Evolutionary conservation across 495 filamentous ascomycete genomes (phyloP).

Genomic region (Podospora pseudopauciseta): DNA sequence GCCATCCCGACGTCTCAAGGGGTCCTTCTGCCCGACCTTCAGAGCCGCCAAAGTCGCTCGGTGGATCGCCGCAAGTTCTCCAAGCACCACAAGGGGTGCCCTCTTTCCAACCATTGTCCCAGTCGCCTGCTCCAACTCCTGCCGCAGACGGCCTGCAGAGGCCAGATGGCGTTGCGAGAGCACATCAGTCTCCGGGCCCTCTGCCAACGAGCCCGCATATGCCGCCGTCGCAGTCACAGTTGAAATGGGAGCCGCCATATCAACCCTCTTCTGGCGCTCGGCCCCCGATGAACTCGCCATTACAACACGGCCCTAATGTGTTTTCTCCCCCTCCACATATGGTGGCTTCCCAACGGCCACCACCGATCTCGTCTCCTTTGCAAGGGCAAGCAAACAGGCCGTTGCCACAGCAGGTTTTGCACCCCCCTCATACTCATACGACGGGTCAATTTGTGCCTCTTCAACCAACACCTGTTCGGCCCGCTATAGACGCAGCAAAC

Average conservation of each 20-base stretch:
- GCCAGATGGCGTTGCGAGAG: constrained; percentile 22
- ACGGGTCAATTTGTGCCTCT: constrained; percentile 36
- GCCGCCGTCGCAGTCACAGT: constrained; percentile 23
- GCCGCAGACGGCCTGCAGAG: constrained; percentile 33
- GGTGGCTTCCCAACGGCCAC: constrained; percentile 19
- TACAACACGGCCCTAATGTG: constrained; percentile 23
- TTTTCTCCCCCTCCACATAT: constrained; percentile 6
- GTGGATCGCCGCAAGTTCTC: constrained; percentile 33
- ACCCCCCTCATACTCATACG: constrained; percentile 40
- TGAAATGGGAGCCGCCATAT: constrained; percentile 52
- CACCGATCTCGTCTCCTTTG: constrained; percentile 23
- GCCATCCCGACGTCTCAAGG: constrained; percentile 18
- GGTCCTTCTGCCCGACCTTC: constrained; percentile 25
- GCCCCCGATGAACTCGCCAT: constrained; percentile 19
- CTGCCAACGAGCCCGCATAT: constrained; percentile 13
- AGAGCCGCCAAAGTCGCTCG: constrained; percentile 28
- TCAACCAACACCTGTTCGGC: constrained; percentile 25
- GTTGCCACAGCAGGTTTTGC: constrained; percentile 30
- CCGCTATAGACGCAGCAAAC: constrained; percentile 12
- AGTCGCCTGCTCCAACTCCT: constrained; percentile 25
- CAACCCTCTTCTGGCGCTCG: constrained; percentile 34
- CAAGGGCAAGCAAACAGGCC: constrained; percentile 27
- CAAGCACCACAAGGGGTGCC: constrained; percentile 40
- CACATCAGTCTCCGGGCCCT: constrained; percentile 15
- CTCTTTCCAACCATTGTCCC: constrained; percentile 25